Evolutionary conservation across 140 eudicot species (phyloP), one percentile per base, ranked within the genome.

Genomic region (Anethum foeniculum): DNA sequence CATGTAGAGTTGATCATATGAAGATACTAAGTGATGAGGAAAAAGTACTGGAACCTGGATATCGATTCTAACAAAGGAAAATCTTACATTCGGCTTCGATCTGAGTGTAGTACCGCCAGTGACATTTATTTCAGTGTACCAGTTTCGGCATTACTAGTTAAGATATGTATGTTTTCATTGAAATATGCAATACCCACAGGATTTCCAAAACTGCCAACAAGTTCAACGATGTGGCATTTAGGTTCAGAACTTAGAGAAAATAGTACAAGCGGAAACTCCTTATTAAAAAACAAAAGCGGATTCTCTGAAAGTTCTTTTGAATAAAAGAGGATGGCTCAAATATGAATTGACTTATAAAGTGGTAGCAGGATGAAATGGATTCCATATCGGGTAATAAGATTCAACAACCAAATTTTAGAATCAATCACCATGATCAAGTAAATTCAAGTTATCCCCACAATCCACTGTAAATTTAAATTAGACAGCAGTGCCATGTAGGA

Each of bases 321-420:
- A 84, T 68, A 81, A 48, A 81, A 78, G 44, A 81, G 71, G 39
- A 72, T 72, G 52, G 71, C 36, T 49, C 18, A 75, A 6, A 54
- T 5, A 2, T 0, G 21, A 67, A 68, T 27, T 30, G 28, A 39
- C 14, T 21, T 6, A 68, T 13, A 15, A 25, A 23, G 1, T 2
- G 68, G 67, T 47, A 18, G 28, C 13, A 25, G 14, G 18, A 85
- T 85, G 54, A 85, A 85, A 77, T 71, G 77, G 75, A 81, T 52
- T 79, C 75, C 81, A 67, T 76, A 76, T 72, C 82, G 77, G 44
- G 87, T 81, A 44, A 84, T 43, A 14, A 81, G 84, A 69, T 84
- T 84, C 84, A 85, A 75, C 41, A 82, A 81, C 74, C 52, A 49
- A 39, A 82, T 73, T 47, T 23, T 11, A 19, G 16, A 51, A 30